Percentiles rank a stretch among this genome's conserved stretches.
These are phyloP conservation scores for Helotiales sp. DNA, from an alignment of 2,329 filamentous ascomycete genomes.

Conservation along the genomic window DNA sequence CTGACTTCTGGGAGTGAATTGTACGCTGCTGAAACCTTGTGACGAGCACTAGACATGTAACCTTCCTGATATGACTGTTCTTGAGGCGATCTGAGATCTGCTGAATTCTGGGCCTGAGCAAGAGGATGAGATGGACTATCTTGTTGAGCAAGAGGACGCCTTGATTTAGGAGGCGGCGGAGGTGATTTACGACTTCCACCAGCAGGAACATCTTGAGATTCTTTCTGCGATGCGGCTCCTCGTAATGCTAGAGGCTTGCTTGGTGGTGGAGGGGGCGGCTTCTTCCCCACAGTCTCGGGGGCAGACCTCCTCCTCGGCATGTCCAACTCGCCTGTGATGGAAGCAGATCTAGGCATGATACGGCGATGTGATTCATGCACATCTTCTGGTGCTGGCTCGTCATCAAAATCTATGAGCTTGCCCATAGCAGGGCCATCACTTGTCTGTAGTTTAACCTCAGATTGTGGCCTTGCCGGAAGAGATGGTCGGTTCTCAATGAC, in stretches of 20 bases:
- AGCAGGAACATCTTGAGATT: conserved; percentile 39
- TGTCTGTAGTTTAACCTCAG: conserved; percentile 34
- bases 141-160: conserved; percentile 16
- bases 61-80: conserved; percentile 18
- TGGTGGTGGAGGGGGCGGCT: conserved; percentile 53
- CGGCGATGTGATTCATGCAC: conserved; percentile 37
- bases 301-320: conserved; percentile 33
- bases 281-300: conserved; percentile 21
- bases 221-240: conserved; percentile 35
- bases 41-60: conserved; percentile 31
- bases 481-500: conserved; percentile 25
- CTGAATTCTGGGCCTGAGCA: conserved; percentile 29
- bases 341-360: conserved; percentile 30
- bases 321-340: conserved; percentile 28
- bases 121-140: conserved; percentile 26
- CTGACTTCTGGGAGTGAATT: conserved; percentile 35
- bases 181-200: conserved; percentile 42
- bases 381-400: conserved; percentile 46
- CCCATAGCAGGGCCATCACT: conserved; percentile 45
- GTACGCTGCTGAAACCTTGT: conserved; percentile 34
- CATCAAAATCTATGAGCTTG: conserved; percentile 60
- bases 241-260: conserved; percentile 57
- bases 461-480: conserved; percentile 27
- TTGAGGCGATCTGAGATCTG: conserved; percentile 22
- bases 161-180: conserved; percentile 31